A percentile compares a stretch with the other conserved stretches of the same genome.
Conservation (phyloP, 2,329 filamentous ascomycete species). For the Cladobotryum protrusum region DNA sequence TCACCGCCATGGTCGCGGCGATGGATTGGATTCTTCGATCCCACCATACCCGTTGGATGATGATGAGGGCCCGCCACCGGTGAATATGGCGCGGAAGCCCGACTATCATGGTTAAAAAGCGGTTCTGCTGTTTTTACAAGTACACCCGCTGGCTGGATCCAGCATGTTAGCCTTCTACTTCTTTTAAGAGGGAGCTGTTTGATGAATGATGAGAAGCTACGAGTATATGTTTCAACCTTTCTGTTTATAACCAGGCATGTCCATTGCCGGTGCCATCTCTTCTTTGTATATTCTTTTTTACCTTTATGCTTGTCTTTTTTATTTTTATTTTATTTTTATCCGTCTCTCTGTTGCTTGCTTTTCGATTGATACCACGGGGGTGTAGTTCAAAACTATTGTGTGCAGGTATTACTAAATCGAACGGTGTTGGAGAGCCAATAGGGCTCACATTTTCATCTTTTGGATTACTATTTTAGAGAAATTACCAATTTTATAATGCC, state of each 20-base stretch:
- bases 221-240: neutral
- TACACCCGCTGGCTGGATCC: neutral
- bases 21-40: constrained; percentile 30
- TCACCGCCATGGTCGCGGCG: constrained; percentile 21
- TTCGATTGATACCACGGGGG: too few relatives aligned
- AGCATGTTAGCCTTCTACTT: neutral
- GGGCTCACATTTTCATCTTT: too few relatives aligned
- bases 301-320: neutral
- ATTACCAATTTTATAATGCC: too few relatives aligned
- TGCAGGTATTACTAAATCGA: too few relatives aligned
- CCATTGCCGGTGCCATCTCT: too few relatives aligned
- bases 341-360: too few relatives aligned
- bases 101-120: constrained; percentile 50
- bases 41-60: constrained; percentile 76
- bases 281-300: neutral
- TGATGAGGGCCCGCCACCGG: constrained; percentile 73
- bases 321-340: neutral
- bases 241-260: neutral
- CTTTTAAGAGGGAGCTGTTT: neutral
- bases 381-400: too few relatives aligned
- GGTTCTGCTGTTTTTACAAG: neutral
- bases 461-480: too few relatives aligned
- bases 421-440: too few relatives aligned
- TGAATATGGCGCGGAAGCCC: constrained; percentile 83
- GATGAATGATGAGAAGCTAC: neutral